phyloP scores from a whole-genome alignment of 495 filamentous ascomycete genomes.

The Barbatosphaeria neglecta region DNA sequence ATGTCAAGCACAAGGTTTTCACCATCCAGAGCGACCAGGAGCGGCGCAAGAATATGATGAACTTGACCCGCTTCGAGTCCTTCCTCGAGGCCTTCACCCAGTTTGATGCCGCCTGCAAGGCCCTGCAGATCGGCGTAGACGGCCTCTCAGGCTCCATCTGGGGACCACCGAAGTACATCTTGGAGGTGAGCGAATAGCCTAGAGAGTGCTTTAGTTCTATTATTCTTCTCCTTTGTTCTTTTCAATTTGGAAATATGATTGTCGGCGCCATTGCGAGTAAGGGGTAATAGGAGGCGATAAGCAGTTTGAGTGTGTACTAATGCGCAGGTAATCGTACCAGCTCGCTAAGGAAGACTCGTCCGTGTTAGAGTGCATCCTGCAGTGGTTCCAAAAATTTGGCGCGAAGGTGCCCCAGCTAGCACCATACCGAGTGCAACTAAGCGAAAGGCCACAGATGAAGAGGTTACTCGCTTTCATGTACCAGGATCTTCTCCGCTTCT shows the following conservation, averaged over 20 bases:
- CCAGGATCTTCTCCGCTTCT: conserved; percentile 34
- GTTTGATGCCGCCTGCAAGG: conserved; percentile 16
- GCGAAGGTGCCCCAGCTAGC: conserved; percentile 23
- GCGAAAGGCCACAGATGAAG: conserved; percentile 12
- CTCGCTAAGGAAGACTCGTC: conserved; percentile 16
- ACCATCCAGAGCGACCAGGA: conserved; percentile 25
- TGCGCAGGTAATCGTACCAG: conserved; percentile 5
- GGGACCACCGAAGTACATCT: conserved; percentile 20
- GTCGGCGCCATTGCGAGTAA: no score
- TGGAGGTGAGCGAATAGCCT: conserved; percentile 19
- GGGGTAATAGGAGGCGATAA: no score
- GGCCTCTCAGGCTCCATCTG: conserved; percentile 28
- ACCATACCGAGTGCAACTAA: conserved; percentile 21
- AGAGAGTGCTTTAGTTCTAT: no score
- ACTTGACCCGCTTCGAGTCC: conserved; percentile 20
- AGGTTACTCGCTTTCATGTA: conserved; percentile 25
- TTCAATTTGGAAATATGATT: conserved; percentile 1
- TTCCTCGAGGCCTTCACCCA: conserved; percentile 32
- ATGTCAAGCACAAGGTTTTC: conserved; percentile 18
- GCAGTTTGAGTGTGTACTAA: no score
- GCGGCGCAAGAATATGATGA: conserved; percentile 17
- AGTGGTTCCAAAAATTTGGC: conserved; percentile 30
- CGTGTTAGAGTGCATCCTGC: conserved; percentile 27
- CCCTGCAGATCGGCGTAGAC: conserved; percentile 28
- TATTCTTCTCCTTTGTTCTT: background rate